Base-by-base conservation (phyloP, 179 eudicot genomes). In the Silene coronaria region DNA sequence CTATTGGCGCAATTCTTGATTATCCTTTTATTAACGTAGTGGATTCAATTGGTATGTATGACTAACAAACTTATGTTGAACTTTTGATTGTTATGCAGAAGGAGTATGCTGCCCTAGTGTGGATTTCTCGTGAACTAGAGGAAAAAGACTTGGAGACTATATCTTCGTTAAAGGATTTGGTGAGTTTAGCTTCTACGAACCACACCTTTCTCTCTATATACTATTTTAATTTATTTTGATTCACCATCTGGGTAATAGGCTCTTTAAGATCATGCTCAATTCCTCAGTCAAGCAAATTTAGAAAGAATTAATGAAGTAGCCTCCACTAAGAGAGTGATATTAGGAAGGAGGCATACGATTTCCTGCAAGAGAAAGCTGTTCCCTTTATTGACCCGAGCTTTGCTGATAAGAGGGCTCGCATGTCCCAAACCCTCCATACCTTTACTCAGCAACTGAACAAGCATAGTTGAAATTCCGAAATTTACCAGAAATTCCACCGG, bases 51-150 rank as follows among this genome's bases (percentile, higher is more conserved):
- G 63, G 66, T 70, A 38, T 61, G n/a, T 68, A 38, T 75, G 65
- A 75, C 72, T 16, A 42, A 74, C 62, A 26, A 30, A 72, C 61
- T 23, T 26, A 42, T 70, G 6, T 32, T 71, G 27, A 53, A 27
- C 36, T 23, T 69, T 45, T 11, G 19, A 76, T 19, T 76, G 21
- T 58, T 5, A 12, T 82, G 85, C 92, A 96, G 99, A 96, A 96
- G 83, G 92, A 96, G 70, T 96, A 96, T 89, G 88, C 87, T 72
- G 99, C 99, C 60, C 74, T 96, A 24, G 96, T 96, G 75, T 96
- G 99, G 98, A 91, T 89, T 78, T 91, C 99, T 61, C 98, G 94
- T 61, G 78, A 82, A 27, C 87, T 96, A 55, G 84, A 82, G 72
- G 91, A 90, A 79, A 84, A 88, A 75, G 99, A 96, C 82, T 64